A percentile compares a stretch with the other conserved stretches of the same genome.
Evolutionary conservation across 177 flowering plant species (phyloP).

Genomic region (Telopea speciosissima): DNA sequence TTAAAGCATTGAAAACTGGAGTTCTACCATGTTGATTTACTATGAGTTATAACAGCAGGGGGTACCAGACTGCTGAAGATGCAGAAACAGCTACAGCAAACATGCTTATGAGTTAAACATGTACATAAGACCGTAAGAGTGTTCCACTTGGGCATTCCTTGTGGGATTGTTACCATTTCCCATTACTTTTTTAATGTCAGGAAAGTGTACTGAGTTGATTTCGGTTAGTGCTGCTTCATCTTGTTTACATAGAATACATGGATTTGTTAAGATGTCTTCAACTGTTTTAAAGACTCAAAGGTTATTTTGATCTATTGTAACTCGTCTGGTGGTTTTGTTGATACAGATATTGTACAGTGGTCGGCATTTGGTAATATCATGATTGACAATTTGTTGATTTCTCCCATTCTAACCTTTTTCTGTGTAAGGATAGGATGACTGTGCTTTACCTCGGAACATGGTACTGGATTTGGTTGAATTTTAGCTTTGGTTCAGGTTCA

Average conservation of each 20-base stretch:
- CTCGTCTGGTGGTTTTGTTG: conserved; percentile 42
- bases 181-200: conserved; percentile 10
- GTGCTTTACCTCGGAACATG: conserved; percentile 26
- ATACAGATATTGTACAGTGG: conserved; percentile 42
- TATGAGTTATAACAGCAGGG: background rate
- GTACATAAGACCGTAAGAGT: conserved; percentile 24
- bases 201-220: conserved; percentile 27
- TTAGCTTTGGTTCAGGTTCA: conserved; percentile 14
- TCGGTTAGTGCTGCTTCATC: background rate
- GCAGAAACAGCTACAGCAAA: conserved; percentile 8
- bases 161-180: conserved; percentile 15
- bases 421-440: conserved; percentile 27
- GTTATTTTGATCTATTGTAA: conserved; percentile 30
- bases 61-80: conserved; percentile 8
- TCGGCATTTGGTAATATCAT: conserved; percentile 26
- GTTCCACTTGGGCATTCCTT: conserved; percentile 17
- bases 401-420: conserved; percentile 28
- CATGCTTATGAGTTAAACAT: conserved; percentile 44
- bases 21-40: background rate
- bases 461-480: conserved; percentile 21
- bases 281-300: conserved; percentile 9
- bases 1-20: conserved; percentile 14
- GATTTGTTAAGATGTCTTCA: conserved; percentile 12
- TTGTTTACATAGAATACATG: conserved; percentile 10
- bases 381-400: conserved; percentile 13